Conservation (phyloP, 257 asterid species). For the Osmanthus fragrans region DNA sequence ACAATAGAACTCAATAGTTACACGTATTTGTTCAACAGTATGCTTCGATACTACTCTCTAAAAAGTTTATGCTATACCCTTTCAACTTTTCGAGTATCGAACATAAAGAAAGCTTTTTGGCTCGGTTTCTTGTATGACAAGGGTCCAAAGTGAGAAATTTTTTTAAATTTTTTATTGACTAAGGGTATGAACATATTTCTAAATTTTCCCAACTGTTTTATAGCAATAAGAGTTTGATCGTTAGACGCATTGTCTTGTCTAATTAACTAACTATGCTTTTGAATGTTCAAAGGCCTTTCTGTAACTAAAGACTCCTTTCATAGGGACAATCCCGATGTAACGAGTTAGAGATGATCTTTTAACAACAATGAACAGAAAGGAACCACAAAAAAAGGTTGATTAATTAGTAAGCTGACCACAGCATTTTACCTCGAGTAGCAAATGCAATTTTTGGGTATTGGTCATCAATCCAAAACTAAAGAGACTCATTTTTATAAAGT, state of each 20-base stretch:
- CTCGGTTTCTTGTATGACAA: background rate
- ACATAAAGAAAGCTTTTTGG: background rate
- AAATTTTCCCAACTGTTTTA: constrained; percentile 38
- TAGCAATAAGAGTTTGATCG: constrained; percentile 40
- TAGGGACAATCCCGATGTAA: no score
- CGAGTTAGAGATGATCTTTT: no score
- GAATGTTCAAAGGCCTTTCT: background rate
- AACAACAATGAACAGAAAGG: no score
- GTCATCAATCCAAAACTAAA: background rate
- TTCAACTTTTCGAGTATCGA: background rate
- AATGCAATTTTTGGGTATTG: no score
- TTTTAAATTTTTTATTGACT: background rate
- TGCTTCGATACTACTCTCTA: no score
- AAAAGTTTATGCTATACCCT: constrained; percentile 18
- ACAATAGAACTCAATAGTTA: background rate
- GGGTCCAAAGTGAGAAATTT: background rate
- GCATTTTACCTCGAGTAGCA: no score
- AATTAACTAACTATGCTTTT: constrained; percentile 16
- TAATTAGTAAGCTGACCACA: no score
- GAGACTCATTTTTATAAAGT: no score
- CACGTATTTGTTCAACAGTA: background rate
- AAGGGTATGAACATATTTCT: background rate
- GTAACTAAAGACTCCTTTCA: background rate
- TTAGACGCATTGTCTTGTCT: constrained; percentile 29
- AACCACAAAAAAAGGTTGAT: no score